Percentiles rank a stretch among this genome's conserved stretches.
Evolutionary conservation across 1,284 basidiomycete species (phyloP).

Genomic region (Trametes pubescens): DNA sequence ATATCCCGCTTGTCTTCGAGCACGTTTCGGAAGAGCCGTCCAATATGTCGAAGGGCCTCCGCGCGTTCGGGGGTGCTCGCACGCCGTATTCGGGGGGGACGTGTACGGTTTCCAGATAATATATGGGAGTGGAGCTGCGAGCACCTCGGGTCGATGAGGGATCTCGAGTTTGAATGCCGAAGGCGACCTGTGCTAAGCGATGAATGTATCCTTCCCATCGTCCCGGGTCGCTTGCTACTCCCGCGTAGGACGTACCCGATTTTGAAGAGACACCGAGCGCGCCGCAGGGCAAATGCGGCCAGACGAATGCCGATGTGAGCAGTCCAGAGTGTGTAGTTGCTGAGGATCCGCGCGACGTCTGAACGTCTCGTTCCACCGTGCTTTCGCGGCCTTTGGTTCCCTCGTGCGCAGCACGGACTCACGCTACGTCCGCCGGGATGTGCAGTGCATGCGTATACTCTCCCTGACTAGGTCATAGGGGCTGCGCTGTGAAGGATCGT

Average conservation of each 20-base stretch:
- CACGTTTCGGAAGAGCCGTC: background rate
- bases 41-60: background rate
- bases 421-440: background rate
- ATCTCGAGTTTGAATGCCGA: background rate
- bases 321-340: constrained; percentile 4
- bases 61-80: background rate
- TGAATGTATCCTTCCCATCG: background rate
- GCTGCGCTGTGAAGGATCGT: background rate
- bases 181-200: background rate
- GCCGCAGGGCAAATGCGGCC: background rate
- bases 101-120: background rate
- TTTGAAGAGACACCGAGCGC: background rate
- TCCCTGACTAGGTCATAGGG: background rate
- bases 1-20: background rate
- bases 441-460: background rate
- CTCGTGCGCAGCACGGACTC: background rate
- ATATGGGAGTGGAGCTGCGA: background rate
- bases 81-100: background rate
- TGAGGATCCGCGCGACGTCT: constrained; percentile 13
- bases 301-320: background rate
- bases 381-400: background rate
- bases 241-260: background rate
- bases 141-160: background rate
- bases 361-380: constrained; percentile 10
- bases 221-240: background rate